Evolutionary conservation across 1,139 yeast species (phyloP), one percentile per base, ranked within the genome.

Genomic region (Kodamaea arcana): DNA sequence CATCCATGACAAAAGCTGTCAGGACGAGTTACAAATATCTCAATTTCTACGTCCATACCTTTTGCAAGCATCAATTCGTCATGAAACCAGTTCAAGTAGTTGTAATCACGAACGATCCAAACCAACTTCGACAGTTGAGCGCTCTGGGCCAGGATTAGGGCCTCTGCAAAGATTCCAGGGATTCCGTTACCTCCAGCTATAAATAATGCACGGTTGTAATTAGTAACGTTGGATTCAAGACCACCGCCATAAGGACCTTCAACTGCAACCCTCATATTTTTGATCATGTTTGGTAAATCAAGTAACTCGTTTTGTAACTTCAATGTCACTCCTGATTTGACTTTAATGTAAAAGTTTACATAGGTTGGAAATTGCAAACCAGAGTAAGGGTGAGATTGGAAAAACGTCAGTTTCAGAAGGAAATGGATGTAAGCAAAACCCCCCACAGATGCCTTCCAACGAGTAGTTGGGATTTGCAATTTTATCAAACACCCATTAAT

Each of bases 371-470:
- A 39, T 57, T 56, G 58, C 16, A 77, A 65, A 11, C 76, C 67
- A 0, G 87, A 78, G 48, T 82, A 82, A 0, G 90, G 90, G 52
- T 82, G 90, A 0, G 83, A 74, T 51, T 82, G 87, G 78, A 78
- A 83, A 43, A 81, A 81, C 34, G 74, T 72, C 42, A 69, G 50
- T 27, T 77, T 67, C 27, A 65, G 57, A 30, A 74, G 52, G 37
- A 80, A 71, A 50, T 80, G 78, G 32, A 82, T 56, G 47, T 67
- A 82, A 1, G 77, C 79, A 51, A 72, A 81, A 14, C 81, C 79
- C 12, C 86, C 86, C 9, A 48, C 47, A 12, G 70, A 56, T 27
- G 60, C 58, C 72, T 79, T 72, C 37, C 58, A 48, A 1, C 44
- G 42, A 6, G 75, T 74, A 35, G 56, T 68, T 2, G 71, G 68